Evolutionary conservation across 768 basidiomycete species (phyloP), one percentile per base, ranked within the genome.

Genomic region (Lactarius akahatsu): DNA sequence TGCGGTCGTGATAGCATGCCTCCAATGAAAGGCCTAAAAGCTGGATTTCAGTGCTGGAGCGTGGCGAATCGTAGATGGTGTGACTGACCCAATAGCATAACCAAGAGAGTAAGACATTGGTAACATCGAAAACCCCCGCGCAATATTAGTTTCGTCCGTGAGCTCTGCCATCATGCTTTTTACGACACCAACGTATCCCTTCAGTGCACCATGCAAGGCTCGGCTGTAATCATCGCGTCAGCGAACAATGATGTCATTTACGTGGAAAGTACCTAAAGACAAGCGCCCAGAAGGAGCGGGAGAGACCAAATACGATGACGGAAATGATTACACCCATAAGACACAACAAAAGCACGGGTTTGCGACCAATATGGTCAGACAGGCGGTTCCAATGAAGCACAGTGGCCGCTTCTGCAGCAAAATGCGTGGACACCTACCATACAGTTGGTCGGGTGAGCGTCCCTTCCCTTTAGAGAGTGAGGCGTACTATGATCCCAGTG

Each of bases 1-100:
- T 69, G 63, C 9, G 72, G 72, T 41, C 67, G 69, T 32, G 71
- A 71, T 50, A 73, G 30, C 57, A 58, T 41, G 13, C 72, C 72
- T 1, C 72, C 72, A 10, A 32, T 34, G 34, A 34, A 34, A 34
- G 34, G 34, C 34, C 34, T 34, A 34, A 34, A 0, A 34, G 34
- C 34, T 34, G 34, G 34, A 10, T 34, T 34, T 34, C 34, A 34
- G 34, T 34, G 34, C 9, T 34, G 34, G 34, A 34, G 34, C 9
- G 1, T 13, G 5, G 47, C 13, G 23, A 34, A 34, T 34, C 34
- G 34, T 8, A 34, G 23, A 13, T 50, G 23, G 11, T n/a, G 0
- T 50, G 47, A 50, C 47, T 26, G 36, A 38, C 36, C 36, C 36
- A 11, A 11, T 38, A 13, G 36, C 36, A 38, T 38, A 30, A 26